Evolutionary conservation across 345 rosid genomes (phyloP).

Genomic region (Ricinus communis): DNA sequence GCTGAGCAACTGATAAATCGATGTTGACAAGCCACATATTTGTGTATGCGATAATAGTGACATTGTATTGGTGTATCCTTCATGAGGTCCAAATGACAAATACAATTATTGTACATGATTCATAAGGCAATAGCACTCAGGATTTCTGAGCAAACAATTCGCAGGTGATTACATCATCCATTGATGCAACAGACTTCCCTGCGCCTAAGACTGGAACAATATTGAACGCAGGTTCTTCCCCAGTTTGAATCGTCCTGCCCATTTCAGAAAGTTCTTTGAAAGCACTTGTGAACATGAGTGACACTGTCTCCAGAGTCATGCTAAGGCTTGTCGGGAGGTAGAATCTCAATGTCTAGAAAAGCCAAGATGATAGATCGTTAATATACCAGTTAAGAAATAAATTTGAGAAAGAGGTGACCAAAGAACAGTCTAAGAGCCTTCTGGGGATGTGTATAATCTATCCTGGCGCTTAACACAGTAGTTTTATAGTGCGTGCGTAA

Average conservation of each 20-base stretch:
- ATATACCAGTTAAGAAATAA: neutral
- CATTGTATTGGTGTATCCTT: neutral
- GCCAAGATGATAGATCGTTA: neutral
- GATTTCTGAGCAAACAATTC: conserved; percentile 64
- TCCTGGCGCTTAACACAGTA: too few species aligned
- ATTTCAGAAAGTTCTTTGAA: conserved; percentile 50
- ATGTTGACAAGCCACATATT: neutral
- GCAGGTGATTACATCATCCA: conserved; percentile 63
- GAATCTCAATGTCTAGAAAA: conserved; percentile 58
- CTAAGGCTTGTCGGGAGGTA: conserved; percentile 53
- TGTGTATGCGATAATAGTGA: neutral
- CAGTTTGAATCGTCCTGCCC: conserved; percentile 22
- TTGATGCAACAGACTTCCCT: conserved; percentile 53
- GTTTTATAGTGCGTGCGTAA: too few species aligned
- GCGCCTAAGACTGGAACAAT: conserved; percentile 67
- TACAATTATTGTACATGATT: neutral
- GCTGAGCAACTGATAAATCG: neutral
- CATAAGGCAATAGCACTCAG: conserved; percentile 21
- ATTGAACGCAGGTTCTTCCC: conserved; percentile 45
- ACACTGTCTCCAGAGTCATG: conserved; percentile 40
- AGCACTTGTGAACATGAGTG: conserved; percentile 37
- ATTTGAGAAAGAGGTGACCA: neutral
- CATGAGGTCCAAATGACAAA: neutral
- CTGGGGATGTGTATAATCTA: too few species aligned
- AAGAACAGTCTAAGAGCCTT: neutral